Evolutionary conservation across 164 flowering plant species (phyloP).

Genomic region (Cinnamomum chago): DNA sequence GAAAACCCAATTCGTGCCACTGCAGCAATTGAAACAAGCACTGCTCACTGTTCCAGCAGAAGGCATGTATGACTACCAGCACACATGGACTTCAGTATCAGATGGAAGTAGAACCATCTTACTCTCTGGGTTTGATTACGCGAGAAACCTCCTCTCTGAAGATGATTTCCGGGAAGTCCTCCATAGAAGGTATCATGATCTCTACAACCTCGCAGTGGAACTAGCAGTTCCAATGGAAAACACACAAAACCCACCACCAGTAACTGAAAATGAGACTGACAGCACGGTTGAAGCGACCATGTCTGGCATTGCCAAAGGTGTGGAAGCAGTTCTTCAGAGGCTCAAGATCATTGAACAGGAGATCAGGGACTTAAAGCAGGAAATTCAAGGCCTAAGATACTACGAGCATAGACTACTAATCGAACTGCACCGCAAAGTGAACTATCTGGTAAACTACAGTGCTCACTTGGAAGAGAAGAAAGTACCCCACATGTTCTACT

Average conservation of each 20-base stretch:
- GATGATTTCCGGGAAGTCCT: conserved; percentile 88
- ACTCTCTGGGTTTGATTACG: conserved; percentile 65
- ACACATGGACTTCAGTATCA: conserved; percentile 68
- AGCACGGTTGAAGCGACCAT: conserved; percentile 59
- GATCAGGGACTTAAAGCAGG: conserved; percentile 83
- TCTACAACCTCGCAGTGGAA: conserved; percentile 73
- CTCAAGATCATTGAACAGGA: conserved; percentile 82
- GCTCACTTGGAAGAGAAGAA: conserved; percentile 77
- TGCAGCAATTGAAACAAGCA: conserved; percentile 62
- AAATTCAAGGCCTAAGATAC: conserved; percentile 88
- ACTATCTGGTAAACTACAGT: conserved; percentile 66
- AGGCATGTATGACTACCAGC: conserved; percentile 88
- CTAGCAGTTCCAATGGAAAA: conserved; percentile 61
- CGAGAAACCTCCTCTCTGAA: conserved; percentile 81
- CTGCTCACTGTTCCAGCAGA: conserved; percentile 88
- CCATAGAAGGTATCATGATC: conserved; percentile 71
- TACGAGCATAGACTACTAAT: conserved; percentile 72
- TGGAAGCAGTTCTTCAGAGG: conserved; percentile 78
- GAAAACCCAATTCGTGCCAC: conserved; percentile 43
- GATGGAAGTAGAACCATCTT: conserved; percentile 63
- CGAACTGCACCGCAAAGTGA: conserved; percentile 74
- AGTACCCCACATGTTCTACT: conserved; percentile 90
- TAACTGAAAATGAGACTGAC: conserved; percentile 27
- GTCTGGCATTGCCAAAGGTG: conserved; percentile 86
- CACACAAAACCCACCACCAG: conserved; percentile 23